A percentile compares a stretch with the other conserved stretches of the same genome.
phyloP scores from a whole-genome alignment of 2,329 filamentous ascomycete species.

The Colletotrichum cordylinicola region DNA sequence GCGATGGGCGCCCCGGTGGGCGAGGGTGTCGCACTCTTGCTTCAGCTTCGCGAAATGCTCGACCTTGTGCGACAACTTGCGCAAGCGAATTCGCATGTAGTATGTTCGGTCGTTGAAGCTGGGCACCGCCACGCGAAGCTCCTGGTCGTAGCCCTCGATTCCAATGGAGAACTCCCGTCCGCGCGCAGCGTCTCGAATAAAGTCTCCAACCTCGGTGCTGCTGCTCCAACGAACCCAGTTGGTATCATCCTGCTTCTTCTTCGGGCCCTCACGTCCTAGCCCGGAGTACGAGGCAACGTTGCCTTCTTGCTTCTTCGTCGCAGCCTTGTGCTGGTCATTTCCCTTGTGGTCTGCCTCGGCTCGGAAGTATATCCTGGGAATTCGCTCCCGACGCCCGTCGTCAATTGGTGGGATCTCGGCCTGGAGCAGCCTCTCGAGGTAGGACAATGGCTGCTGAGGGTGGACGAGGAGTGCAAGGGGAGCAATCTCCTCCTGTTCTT shows the following conservation, averaged over 20 bases:
- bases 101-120: conserved; percentile 91
- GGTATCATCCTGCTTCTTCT: conserved; percentile 42
- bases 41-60: conserved; percentile 76
- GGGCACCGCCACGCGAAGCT: conserved; percentile 82
- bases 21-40: conserved; percentile 78
- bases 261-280: conserved; percentile 65
- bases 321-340: conserved; percentile 27
- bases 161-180: conserved; percentile 85
- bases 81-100: conserved; percentile 79
- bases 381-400: conserved; percentile 69
- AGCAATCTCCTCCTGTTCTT: conserved; percentile 62
- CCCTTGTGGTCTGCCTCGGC: conserved; percentile 71
- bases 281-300: conserved; percentile 76
- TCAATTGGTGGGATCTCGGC: conserved; percentile 78
- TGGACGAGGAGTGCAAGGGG: conserved; percentile 86
- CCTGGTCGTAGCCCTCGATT: conserved; percentile 70
- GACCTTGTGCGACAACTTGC: conserved; percentile 74
- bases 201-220: conserved; percentile 91
- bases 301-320: conserved; percentile 27
- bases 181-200: conserved; percentile 87
- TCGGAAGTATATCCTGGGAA: conserved; percentile 79
- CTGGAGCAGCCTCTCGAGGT: conserved; percentile 87
- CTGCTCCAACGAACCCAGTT: conserved; percentile 85
- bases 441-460: conserved; percentile 89
- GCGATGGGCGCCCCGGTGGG: conserved; percentile 78